These are phyloP conservation scores for Eucalyptus cloeziana DNA, from an alignment of 345 rosid genomes.

Conservation along the genomic window DNA sequence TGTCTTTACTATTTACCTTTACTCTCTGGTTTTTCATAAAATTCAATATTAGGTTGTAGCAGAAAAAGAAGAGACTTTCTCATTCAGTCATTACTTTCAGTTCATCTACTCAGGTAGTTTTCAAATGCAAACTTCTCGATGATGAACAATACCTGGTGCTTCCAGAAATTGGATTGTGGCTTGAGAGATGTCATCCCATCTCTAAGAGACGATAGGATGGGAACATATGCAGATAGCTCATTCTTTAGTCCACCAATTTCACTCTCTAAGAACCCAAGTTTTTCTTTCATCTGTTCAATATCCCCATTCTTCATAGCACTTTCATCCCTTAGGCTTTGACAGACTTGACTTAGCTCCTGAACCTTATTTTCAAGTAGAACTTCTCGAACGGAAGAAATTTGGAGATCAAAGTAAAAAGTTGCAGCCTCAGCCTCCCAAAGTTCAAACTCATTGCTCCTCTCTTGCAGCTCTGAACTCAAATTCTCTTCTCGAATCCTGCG, in stretches of 20 bases:
- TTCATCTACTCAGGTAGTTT: not conserved
- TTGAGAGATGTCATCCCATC: slow-evolving; percentile 47
- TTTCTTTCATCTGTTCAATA: slow-evolving; percentile 57
- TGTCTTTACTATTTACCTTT: not conserved
- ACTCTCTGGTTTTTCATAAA: not conserved
- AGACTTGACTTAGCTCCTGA: slow-evolving; percentile 34
- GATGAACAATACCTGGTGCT: slow-evolving; percentile 1
- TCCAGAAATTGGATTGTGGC: slow-evolving; percentile 15
- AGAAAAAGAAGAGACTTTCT: not conserved
- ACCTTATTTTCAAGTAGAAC: slow-evolving; percentile 59
- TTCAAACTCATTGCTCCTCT: slow-evolving; percentile 66
- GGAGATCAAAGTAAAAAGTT: slow-evolving; percentile 81
- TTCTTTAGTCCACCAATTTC: slow-evolving; percentile 49
- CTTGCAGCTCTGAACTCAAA: slow-evolving; percentile 67
- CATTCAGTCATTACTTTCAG: not conserved
- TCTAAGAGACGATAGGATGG: slow-evolving; percentile 41
- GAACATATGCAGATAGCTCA: slow-evolving; percentile 43
- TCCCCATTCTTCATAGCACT: slow-evolving; percentile 17
- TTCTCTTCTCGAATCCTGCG: slow-evolving; percentile 45
- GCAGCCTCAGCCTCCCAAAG: slow-evolving; percentile 92
- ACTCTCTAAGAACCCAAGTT: slow-evolving; percentile 35
- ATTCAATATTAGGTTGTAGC: not conserved
- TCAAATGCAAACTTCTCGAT: not conserved
- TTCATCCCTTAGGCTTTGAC: slow-evolving; percentile 44
- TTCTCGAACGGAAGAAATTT: slow-evolving; percentile 55